Conservation (phyloP, 2,329 filamentous ascomycete species). For the Pyricularia sp. region DNA sequence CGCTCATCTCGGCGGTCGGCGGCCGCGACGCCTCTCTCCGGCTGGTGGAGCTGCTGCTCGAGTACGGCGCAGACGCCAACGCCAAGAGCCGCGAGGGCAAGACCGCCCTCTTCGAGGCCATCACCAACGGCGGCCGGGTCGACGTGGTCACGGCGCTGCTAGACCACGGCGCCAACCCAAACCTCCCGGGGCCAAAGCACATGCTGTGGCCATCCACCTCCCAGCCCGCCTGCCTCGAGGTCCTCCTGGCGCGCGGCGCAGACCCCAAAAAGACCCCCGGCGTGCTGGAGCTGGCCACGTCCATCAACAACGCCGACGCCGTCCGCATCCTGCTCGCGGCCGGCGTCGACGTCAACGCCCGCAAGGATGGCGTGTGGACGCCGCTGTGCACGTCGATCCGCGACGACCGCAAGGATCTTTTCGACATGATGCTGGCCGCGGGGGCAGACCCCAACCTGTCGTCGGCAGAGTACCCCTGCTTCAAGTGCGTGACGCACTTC, state of each 20-base stretch:
- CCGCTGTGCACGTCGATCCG: conserved; percentile 17
- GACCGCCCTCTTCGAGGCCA: conserved; percentile 54
- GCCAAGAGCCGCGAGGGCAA: conserved; percentile 51
- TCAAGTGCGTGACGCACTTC: conserved; percentile 17
- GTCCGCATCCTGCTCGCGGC: conserved; percentile 31
- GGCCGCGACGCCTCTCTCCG: conserved; percentile 40
- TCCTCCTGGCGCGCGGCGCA: conserved; percentile 50
- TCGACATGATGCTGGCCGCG: conserved; percentile 19
- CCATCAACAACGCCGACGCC: conserved; percentile 54
- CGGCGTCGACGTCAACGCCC: conserved; percentile 17
- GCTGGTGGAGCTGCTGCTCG: conserved; percentile 49
- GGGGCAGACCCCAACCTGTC: conserved; percentile 27
- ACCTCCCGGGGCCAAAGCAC: conserved; percentile 60
- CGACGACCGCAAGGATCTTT: conserved; percentile 16
- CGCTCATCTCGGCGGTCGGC: conserved; percentile 51
- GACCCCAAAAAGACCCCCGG: conserved; percentile 51
- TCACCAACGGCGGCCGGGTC: conserved; percentile 38
- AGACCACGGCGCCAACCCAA: conserved; percentile 54
- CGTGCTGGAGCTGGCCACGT: conserved; percentile 54
- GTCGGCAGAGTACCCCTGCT: conserved; percentile 22
- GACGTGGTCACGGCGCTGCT: conserved; percentile 43
- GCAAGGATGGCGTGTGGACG: conserved; percentile 18
- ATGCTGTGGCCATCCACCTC: conserved; percentile 57
- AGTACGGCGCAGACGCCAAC: conserved; percentile 50
- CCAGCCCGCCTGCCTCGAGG: conserved; percentile 45